phyloP scores from a whole-genome alignment of 805 yeast genomes.

The Metschnikowia gelsemii region DNA sequence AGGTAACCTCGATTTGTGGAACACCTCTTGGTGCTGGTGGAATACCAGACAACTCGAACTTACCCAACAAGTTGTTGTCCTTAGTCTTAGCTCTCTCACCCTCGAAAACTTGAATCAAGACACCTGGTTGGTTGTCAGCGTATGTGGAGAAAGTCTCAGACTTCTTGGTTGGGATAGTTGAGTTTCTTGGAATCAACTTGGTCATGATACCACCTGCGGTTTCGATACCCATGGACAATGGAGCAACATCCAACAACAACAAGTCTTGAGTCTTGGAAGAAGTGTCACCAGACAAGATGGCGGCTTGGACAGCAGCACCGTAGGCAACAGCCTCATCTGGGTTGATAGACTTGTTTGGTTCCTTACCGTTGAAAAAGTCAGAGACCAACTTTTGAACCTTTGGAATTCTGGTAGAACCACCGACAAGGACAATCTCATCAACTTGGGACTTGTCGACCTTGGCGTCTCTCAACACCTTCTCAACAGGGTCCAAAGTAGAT shows the following conservation, averaged over 20 bases:
- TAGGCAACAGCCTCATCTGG: constrained; percentile 53
- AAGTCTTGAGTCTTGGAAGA: constrained; percentile 78
- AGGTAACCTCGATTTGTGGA: constrained; percentile 96
- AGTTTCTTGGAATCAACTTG: constrained; percentile 96
- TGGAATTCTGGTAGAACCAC: constrained; percentile 53
- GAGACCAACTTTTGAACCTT: constrained; percentile 49
- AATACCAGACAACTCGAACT: constrained; percentile 92
- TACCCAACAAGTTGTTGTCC: constrained; percentile 95
- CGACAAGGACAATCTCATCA: constrained; percentile 48
- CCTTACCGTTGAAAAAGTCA: constrained; percentile 46
- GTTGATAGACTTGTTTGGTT: constrained; percentile 49
- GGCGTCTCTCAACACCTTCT: constrained; percentile 46
- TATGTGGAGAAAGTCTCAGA: constrained; percentile 95
- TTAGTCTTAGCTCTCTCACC: constrained; percentile 97
- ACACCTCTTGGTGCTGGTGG: constrained; percentile 99
- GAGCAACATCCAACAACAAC: constrained; percentile 94
- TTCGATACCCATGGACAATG: constrained; percentile 95
- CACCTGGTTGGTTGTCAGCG: constrained; percentile 99
- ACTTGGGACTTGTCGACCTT: constrained; percentile 46
- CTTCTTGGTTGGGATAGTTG: constrained; percentile 96
- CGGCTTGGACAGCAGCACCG: constrained; percentile 98
- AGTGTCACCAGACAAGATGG: constrained; percentile 83
- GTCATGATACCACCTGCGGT: constrained; percentile 99
- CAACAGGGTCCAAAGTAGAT: constrained; percentile 48
- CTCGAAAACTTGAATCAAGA: constrained; percentile 92